Conservation (phyloP, 306 rosid species). For the Sophora flavescens region DNA sequence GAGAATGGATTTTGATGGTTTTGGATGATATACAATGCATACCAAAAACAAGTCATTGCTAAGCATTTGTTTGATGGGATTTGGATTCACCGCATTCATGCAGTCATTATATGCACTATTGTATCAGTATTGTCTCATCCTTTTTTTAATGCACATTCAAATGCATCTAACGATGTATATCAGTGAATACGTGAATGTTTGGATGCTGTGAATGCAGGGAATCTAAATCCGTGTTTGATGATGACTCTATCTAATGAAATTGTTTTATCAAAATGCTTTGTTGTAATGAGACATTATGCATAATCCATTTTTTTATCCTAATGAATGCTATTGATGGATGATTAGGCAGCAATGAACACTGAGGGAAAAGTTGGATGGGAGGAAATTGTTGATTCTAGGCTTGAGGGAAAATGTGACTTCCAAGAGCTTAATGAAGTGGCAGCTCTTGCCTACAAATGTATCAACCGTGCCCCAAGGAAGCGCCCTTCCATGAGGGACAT, state of each 20-base stretch:
- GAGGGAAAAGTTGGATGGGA: slow-evolving; percentile 99
- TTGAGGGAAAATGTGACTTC: slow-evolving; percentile 77
- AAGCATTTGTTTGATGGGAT: slow-evolving; percentile 22
- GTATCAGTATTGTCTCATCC: too few relatives aligned
- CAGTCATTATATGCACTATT: too few relatives aligned
- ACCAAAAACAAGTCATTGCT: slow-evolving; percentile 31
- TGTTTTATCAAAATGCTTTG: background rate
- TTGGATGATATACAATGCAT: background rate
- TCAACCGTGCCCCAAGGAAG: slow-evolving; percentile 75
- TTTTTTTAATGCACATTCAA: too few relatives aligned
- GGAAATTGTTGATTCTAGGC: slow-evolving; percentile 80
- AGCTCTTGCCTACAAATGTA: slow-evolving; percentile 86
- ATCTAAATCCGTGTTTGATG: too few relatives aligned
- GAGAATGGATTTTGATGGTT: background rate
- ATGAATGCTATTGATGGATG: slow-evolving; percentile 44
- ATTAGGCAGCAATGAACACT: slow-evolving; percentile 90
- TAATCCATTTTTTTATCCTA: slow-evolving; percentile 17
- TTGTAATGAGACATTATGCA: slow-evolving; percentile 14
- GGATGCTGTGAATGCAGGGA: too few relatives aligned
- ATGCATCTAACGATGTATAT: too few relatives aligned
- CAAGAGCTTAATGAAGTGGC: slow-evolving; percentile 89
- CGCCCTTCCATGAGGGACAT: slow-evolving; percentile 94
- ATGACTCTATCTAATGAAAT: too few relatives aligned
- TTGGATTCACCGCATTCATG: too few relatives aligned
- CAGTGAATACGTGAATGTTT: too few relatives aligned